Conservation (phyloP, 2,329 filamentous ascomycete genomes). For the Xylaria sp. region DNA sequence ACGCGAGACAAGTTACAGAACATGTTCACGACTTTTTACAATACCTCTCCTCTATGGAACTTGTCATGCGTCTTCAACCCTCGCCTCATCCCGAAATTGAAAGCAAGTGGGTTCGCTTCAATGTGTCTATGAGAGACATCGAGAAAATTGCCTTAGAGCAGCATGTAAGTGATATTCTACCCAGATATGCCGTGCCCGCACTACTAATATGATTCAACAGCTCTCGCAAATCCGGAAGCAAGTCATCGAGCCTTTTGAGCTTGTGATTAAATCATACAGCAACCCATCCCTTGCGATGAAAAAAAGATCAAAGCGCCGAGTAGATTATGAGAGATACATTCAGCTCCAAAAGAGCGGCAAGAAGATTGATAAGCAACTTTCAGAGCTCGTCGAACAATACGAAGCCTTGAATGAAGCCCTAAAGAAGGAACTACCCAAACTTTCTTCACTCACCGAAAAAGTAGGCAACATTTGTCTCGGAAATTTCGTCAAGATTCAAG, state of each 20-base stretch:
- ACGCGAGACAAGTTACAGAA: constrained; percentile 82
- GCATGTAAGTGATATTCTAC: constrained; percentile 69
- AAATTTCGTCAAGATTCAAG: constrained; percentile 87
- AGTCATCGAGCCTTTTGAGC: constrained; percentile 86
- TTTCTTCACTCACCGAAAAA: constrained; percentile 83
- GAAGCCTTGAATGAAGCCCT: constrained; percentile 90
- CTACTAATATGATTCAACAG: constrained; percentile 52
- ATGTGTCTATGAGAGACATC: constrained; percentile 86
- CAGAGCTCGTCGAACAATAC: constrained; percentile 88
- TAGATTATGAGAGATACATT: constrained; percentile 87
- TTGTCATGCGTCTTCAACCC: constrained; percentile 77
- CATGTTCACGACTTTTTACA: constrained; percentile 85
- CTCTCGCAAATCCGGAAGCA: constrained; percentile 77
- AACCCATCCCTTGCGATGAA: constrained; percentile 90
- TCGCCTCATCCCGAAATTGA: constrained; percentile 85
- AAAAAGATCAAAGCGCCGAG: constrained; percentile 91
- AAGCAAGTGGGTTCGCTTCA: constrained; percentile 94
- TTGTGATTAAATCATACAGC: constrained; percentile 81
- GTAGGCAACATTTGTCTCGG: constrained; percentile 84
- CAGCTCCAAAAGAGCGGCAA: constrained; percentile 82
- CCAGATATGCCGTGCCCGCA: neutral
- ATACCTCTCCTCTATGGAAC: constrained; percentile 83
- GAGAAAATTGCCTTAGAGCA: constrained; percentile 84
- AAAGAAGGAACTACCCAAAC: constrained; percentile 88
- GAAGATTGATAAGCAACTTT: constrained; percentile 86